Percentiles rank a stretch among this genome's conserved stretches.
phyloP scores from a whole-genome alignment of 208 protist genomes.

The Crithidia mellificae region DNA sequence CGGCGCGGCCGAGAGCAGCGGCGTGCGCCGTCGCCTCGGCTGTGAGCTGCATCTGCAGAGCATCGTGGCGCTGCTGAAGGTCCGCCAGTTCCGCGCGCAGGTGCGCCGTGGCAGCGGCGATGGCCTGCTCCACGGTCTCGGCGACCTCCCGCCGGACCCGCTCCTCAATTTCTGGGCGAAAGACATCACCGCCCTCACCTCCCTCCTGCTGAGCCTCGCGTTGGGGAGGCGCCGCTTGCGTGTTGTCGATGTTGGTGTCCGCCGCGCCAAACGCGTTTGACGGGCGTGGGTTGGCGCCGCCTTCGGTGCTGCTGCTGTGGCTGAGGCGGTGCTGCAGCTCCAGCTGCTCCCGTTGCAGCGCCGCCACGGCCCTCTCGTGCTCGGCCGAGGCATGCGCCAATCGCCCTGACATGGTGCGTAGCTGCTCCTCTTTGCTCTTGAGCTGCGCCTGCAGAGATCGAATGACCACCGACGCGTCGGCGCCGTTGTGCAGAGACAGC shows the following conservation, averaged over 20 bases:
- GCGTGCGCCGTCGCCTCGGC: constrained; percentile 10
- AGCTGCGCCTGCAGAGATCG: constrained; percentile 31
- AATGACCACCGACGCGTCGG: constrained; percentile 20
- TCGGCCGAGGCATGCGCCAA: not conserved
- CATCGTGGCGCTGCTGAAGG: not conserved
- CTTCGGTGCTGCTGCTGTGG: too few species aligned
- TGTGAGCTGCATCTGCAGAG: not conserved
- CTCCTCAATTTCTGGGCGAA: not conserved
- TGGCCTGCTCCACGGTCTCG: not conserved
- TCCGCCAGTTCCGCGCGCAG: not conserved
- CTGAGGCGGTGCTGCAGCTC: too few species aligned
- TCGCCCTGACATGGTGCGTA: constrained; percentile 25
- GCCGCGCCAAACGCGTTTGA: not conserved
- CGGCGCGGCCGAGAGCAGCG: constrained; percentile 1
- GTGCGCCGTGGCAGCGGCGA: not conserved
- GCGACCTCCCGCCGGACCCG: not conserved
- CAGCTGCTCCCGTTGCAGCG: constrained; percentile 8
- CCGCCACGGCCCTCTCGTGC: not conserved
- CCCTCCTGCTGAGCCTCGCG: too few species aligned
- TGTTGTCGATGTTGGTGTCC: not conserved
- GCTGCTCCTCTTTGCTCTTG: constrained; percentile 27
- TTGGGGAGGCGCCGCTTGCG: not conserved
- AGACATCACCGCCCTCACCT: too few species aligned
- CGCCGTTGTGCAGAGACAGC: constrained; percentile 17
- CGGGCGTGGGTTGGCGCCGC: not conserved